Evolutionary conservation across 2,329 filamentous ascomycete species (phyloP).

Genomic region (Sphaceloma murrayae): DNA sequence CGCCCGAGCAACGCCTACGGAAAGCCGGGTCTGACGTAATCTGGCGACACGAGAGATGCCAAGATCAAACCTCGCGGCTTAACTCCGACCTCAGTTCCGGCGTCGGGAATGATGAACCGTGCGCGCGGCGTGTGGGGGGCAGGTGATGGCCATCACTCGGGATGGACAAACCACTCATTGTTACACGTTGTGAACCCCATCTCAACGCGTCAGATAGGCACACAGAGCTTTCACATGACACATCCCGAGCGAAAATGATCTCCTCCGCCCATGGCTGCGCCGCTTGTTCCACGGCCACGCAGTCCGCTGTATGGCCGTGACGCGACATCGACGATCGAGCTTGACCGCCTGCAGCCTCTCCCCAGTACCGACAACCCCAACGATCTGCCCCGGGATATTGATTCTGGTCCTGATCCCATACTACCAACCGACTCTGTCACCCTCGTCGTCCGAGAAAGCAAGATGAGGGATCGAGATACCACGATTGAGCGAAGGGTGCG

Average conservation of each 20-base stretch:
- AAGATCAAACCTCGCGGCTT: too few species aligned
- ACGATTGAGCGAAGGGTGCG: constrained; percentile 30
- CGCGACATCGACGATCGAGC: constrained; percentile 12
- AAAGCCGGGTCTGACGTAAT: too few species aligned
- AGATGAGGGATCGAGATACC: constrained; percentile 11
- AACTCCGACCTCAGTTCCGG: background rate
- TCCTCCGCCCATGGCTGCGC: constrained; percentile 4
- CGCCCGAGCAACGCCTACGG: constrained; percentile 7
- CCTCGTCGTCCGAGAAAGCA: background rate
- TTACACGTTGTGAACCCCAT: background rate
- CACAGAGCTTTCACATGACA: constrained; percentile 8
- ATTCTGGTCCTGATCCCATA: background rate
- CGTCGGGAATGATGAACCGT: background rate
- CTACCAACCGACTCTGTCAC: background rate
- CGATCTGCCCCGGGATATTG: background rate
- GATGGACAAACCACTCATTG: too few species aligned
- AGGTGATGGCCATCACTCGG: too few species aligned
- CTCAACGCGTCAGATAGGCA: background rate
- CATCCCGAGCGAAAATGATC: constrained; percentile 6
- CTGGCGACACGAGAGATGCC: too few species aligned
- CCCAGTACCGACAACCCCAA: constrained; percentile 1
- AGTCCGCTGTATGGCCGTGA: constrained; percentile 13
- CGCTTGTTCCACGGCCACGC: constrained; percentile 2
- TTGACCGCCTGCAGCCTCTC: constrained; percentile 10
- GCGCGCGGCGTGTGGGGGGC: too few species aligned